Evolutionary conservation across 2,329 filamentous ascomycete genomes (phyloP), one percentile per base, ranked within the genome.

Genomic region (Exophiala lecanii-corni): DNA sequence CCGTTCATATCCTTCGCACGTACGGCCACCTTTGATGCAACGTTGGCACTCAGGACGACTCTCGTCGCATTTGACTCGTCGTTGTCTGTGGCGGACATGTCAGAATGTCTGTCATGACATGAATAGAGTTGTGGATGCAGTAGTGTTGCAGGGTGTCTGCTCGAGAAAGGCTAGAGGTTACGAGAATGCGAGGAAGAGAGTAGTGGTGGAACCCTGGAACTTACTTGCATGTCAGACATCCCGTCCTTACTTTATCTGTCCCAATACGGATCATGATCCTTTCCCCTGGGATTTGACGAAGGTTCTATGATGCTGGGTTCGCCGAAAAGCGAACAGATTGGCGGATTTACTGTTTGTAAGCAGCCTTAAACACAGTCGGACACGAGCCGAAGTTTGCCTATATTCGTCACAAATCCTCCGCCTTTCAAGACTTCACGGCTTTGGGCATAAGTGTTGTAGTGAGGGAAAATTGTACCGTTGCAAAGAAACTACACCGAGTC

Each of bases 61-160:
- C 40, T 61, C 59, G 39, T 57, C 58, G 35, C 59, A 61, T 47
- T 60, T 61, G 17, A 61, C 50, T 15, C 43, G 35, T 28, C 51
- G 37, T 3, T 36, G 36, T 32, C 49, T 51, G 30, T 32, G 30
- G n/a, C n/a, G 30, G 6, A 13, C 5, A 5, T 6, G n/a, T 32
- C n/a, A 32, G 30, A 5, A 13, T 13, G n/a, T 13, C 5, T 32
- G n/a, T 5, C 30, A 32, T 32, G 17, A 32, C n/a, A 5, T 6
- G 30, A 13, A 32, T 32, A 16, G 5, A 5, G n/a, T 28, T 28
- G 25, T n/a, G 25, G 25, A n/a, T 13, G 12, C 6, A 13, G 17
- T 5, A 16, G 6, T 13, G n/a, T 13, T 13, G 5, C n/a, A 13
- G 30, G n/a, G 30, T 16, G 30, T 32, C 5, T 5, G 30, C 30